Evolutionary conservation across 2,329 filamentous ascomycete species (phyloP), one percentile per base, ranked within the genome.

Genomic region (Penicillium sp.): DNA sequence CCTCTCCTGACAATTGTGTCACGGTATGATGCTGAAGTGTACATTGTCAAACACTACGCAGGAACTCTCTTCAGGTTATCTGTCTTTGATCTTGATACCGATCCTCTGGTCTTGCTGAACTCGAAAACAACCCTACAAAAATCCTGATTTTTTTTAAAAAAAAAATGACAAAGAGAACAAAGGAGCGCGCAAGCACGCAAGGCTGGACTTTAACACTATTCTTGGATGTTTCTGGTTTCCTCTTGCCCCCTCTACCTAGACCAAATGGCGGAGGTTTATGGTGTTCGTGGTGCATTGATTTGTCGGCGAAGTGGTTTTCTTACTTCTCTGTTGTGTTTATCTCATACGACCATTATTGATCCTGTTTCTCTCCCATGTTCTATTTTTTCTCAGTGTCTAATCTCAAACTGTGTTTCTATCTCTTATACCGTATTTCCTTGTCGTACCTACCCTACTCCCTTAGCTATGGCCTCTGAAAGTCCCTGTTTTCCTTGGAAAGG

Each of bases 281-380:
- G 71, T 73, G 71, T 73, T 72, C 60, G 62, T 67, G 71, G 70
- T 72, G 71, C 68, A 69, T 67, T 66, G 56, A 65, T 65, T 65
- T 58, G 60, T 66, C 62, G 69, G 70, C 69, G 68, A 70, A 67
- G 65, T 72, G 66, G 64, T 66, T 67, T 53, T 60, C n/a, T 57
- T 49, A 53, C 50, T 66, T 56, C 57, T 60, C 54, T 64, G 56
- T 56, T 58, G 57, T 68, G 55, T 63, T 61, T 58, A 55, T 61
- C 52, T 61, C 58, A 56, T 62, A 61, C 59, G 57, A 62, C 58
- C 63, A 60, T 62, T 60, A 64, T 49, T 62, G 62, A 61, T 65
- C 51, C 56, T 59, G 51, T 61, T 60, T 61, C 58, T 40, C 18
- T 22, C n/a, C 27, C 54, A 45, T 57, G 31, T 55, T 54, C 55